These are phyloP conservation scores for Macrophomina tecta DNA, from an alignment of 2,329 filamentous ascomycete species.

Conservation along the genomic window DNA sequence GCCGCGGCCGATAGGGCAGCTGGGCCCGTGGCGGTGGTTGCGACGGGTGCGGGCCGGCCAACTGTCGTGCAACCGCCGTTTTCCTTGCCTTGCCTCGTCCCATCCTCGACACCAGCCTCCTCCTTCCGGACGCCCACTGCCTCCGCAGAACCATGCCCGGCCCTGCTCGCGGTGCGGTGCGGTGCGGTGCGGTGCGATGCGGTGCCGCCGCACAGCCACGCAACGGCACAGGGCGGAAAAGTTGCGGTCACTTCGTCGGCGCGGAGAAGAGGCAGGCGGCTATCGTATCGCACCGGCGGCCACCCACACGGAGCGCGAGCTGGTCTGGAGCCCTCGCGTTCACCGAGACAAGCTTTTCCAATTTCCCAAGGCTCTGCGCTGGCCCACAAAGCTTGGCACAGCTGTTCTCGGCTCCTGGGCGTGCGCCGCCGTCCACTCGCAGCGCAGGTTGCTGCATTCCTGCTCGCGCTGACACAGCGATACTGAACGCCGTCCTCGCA, in stretches of 20 bases:
- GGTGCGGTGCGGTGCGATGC: neutral
- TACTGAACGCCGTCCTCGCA: neutral
- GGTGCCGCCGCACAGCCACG: neutral
- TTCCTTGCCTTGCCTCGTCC: neutral
- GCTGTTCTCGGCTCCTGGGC: neutral
- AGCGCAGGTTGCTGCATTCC: neutral
- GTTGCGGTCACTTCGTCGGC: conserved; percentile 3
- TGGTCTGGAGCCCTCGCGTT: neutral
- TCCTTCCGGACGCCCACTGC: neutral
- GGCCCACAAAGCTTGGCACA: conserved; percentile 12
- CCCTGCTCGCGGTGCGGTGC: neutral
- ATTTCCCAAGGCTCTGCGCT: conserved; percentile 12
- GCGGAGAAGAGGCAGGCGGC: neutral
- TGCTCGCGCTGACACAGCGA: neutral
- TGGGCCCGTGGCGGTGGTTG: neutral
- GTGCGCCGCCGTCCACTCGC: neutral
- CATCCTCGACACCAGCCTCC: neutral
- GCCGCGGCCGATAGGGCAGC: neutral
- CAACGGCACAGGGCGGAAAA: conserved; percentile 1
- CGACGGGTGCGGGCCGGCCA: conserved; percentile 1
- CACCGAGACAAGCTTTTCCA: conserved; percentile 5
- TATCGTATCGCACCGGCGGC: neutral
- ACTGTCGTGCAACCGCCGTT: neutral
- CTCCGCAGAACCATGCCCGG: neutral
- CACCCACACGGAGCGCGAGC: neutral